Evolutionary conservation across 345 rosid genomes (phyloP).

Genomic region (Sonneratia alba): DNA sequence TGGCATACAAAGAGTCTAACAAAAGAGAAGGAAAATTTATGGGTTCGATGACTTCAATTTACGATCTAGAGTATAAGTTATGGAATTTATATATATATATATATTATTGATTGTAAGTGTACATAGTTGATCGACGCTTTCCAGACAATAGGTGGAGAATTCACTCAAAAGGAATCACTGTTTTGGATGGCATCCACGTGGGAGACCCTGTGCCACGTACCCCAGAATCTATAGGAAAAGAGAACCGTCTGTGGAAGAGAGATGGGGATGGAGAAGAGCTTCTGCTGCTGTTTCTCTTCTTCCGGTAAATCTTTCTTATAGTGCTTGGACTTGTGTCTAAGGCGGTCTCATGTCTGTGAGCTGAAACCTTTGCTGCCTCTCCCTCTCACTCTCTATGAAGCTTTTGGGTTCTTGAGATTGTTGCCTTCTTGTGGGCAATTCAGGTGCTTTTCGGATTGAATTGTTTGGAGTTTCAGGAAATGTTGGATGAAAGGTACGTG

Average conservation of each 20-base stretch:
- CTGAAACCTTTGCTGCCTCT: not conserved
- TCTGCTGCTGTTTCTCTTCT: too few species aligned
- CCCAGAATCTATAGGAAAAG: slow-evolving; percentile 21
- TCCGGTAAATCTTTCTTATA: too few species aligned
- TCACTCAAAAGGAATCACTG: not conserved
- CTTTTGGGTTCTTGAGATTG: not conserved
- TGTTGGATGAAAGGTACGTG: not conserved
- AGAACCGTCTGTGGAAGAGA: too few species aligned
- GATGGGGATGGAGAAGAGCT: too few species aligned
- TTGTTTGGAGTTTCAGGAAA: not conserved
- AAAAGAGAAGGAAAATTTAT: too few species aligned
- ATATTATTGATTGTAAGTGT: too few species aligned
- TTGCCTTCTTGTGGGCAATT: not conserved
- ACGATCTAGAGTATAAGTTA: too few species aligned
- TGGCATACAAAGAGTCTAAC: too few species aligned
- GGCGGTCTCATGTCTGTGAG: not conserved
- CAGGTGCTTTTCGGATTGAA: not conserved
- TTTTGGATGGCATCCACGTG: slow-evolving; percentile 29
- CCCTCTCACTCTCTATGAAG: not conserved
- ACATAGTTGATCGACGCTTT: too few species aligned
- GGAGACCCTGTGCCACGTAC: slow-evolving; percentile 31
- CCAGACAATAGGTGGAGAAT: too few species aligned
- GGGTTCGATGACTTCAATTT: too few species aligned
- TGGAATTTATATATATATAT: too few species aligned
- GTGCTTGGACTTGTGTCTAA: not conserved